Evolutionary conservation across 257 asterid genomes (phyloP).

Genomic region (Nicotiana noctiflora): DNA sequence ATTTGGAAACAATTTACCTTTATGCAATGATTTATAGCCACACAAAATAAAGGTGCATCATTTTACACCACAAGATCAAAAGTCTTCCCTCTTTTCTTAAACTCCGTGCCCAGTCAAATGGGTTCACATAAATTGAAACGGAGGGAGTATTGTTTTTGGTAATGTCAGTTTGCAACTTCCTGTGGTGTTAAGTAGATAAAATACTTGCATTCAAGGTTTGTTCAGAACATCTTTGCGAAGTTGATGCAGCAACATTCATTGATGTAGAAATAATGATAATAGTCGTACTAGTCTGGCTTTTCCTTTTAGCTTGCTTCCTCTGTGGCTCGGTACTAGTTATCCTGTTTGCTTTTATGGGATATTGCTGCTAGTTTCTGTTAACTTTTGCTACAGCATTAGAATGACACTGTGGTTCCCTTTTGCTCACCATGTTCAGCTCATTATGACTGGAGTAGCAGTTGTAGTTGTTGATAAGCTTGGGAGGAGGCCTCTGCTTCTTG

Average conservation of each 20-base stretch:
- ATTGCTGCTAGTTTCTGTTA: not conserved
- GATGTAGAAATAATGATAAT: not conserved
- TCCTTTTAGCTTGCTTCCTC: not conserved
- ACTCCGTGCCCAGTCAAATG: too few species aligned
- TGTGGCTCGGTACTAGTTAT: constrained; percentile 1
- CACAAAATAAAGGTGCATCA: too few species aligned
- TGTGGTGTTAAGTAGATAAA: not conserved
- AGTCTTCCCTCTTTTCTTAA: too few species aligned
- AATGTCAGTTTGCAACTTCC: not conserved
- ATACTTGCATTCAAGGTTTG: not conserved
- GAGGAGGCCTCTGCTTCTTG: constrained; percentile 93
- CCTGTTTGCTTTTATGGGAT: not conserved
- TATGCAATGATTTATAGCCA: too few species aligned
- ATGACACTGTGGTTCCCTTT: not conserved
- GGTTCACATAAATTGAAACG: too few species aligned
- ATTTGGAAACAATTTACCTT: too few species aligned
- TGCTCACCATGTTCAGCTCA: constrained; percentile 39
- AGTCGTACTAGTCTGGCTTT: not conserved
- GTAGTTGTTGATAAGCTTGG: constrained; percentile 75
- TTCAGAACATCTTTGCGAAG: not conserved
- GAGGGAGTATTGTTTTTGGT: not conserved
- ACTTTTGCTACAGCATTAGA: not conserved
- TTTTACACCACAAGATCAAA: too few species aligned
- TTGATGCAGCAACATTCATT: not conserved
- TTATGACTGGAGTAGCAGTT: constrained; percentile 89